Evolutionary conservation across 805 yeast species (phyloP).

Genomic region (Hanseniaspora thailandica): DNA sequence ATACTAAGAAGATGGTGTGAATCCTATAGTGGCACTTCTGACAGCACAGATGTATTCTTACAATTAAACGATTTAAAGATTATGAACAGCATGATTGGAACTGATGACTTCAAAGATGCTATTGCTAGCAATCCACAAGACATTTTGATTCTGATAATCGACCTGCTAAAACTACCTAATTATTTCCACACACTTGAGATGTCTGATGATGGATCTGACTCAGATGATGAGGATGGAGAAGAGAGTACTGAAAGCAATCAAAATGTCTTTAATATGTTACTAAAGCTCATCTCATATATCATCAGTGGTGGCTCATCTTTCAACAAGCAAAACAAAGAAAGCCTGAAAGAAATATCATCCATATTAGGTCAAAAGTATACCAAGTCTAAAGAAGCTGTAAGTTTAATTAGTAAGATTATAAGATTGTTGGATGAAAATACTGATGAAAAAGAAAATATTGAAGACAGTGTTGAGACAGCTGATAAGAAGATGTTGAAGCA

Average conservation of each 20-base stretch:
- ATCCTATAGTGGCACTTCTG: constrained; percentile 16
- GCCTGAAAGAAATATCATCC: background rate
- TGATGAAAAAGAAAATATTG: background rate
- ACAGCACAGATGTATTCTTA: constrained; percentile 25
- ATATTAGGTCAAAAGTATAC: background rate
- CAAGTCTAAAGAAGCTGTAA: background rate
- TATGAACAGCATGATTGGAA: constrained; percentile 35
- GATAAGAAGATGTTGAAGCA: constrained; percentile 36
- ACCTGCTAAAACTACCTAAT: constrained; percentile 11
- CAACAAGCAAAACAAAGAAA: background rate
- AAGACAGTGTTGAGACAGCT: background rate
- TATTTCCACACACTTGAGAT: constrained; percentile 20
- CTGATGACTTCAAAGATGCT: constrained; percentile 12
- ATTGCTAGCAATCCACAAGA: constrained; percentile 8
- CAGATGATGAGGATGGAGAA: constrained; percentile 25
- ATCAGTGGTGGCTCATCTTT: constrained; percentile 21
- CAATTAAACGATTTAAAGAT: constrained; percentile 50
- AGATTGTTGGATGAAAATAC: background rate
- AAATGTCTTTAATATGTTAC: constrained; percentile 16
- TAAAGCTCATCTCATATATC: constrained; percentile 32
- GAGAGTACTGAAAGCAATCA: constrained; percentile 17
- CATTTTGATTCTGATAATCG: background rate
- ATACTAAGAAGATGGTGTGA: constrained; percentile 53
- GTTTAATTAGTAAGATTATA: constrained; percentile 8
- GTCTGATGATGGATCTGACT: constrained; percentile 32